Percentiles rank a stretch among this genome's conserved stretches.
These are phyloP conservation scores for Coemansia sp. DNA, from an alignment of 192 early-diverging fungal species.

Conservation along the genomic window DNA sequence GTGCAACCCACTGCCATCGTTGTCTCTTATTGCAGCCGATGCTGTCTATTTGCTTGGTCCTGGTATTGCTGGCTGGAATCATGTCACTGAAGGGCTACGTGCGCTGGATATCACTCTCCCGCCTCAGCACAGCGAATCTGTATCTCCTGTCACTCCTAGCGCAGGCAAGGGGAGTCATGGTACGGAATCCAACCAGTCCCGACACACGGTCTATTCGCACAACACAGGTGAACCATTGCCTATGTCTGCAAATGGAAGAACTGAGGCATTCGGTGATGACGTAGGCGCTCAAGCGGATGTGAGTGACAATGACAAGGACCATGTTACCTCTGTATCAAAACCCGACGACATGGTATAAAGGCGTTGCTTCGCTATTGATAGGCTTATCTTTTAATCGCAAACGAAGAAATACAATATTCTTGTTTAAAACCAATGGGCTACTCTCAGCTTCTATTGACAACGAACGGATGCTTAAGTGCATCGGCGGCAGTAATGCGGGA, in stretches of 20 bases:
- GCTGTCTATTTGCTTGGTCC: slow-evolving; percentile 49
- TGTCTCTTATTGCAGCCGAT: slow-evolving; percentile 18
- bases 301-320: slow-evolving; percentile 17
- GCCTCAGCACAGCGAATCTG: background rate
- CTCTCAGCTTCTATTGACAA: slow-evolving; percentile 12
- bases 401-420: too few relatives aligned
- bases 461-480: slow-evolving; percentile 77
- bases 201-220: slow-evolving; percentile 49
- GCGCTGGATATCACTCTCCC: too few relatives aligned
- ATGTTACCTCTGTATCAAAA: background rate
- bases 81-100: slow-evolving; percentile 24
- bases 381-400: too few relatives aligned
- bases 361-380: background rate
- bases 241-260: background rate
- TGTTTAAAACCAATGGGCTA: too few relatives aligned
- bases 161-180: slow-evolving; percentile 3
- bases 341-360: slow-evolving; percentile 7
- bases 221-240: slow-evolving; percentile 14
- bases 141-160: slow-evolving; percentile 2
- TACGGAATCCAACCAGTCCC: slow-evolving; percentile 24
- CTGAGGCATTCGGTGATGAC: slow-evolving; percentile 1
- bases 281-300: slow-evolving; percentile 16
- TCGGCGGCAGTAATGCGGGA: slow-evolving; percentile 72
- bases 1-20: slow-evolving; percentile 43
- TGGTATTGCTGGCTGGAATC: slow-evolving; percentile 29